These are phyloP conservation scores for Aechmea fasciata DNA, from an alignment of 176 grass and related monocot species.

Conservation along the genomic window DNA sequence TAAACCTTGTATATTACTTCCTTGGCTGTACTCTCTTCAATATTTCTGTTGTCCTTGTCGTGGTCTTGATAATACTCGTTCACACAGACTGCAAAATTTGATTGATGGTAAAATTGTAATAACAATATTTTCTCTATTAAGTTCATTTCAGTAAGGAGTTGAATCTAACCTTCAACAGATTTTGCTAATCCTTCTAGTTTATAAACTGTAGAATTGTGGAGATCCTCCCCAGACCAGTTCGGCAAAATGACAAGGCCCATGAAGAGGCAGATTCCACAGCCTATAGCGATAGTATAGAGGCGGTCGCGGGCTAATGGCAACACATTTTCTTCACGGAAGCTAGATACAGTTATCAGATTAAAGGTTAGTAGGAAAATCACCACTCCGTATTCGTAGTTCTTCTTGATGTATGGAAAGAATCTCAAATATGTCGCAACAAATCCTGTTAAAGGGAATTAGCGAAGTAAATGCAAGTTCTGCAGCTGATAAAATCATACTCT, in stretches of 20 bases:
- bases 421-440: slow-evolving; percentile 68
- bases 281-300: slow-evolving; percentile 67
- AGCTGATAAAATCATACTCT: too few relatives aligned
- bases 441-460: slow-evolving; percentile 28
- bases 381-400: slow-evolving; percentile 84
- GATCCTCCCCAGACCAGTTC: slow-evolving; percentile 93
- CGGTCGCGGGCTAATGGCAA: slow-evolving; percentile 58
- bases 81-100: slow-evolving; percentile 54
- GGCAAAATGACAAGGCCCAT: slow-evolving; percentile 79
- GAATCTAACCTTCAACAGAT: slow-evolving; percentile 63
- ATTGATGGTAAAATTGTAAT: slow-evolving; percentile 20
- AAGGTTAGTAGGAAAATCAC: slow-evolving; percentile 92
- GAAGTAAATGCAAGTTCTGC: too few relatives aligned
- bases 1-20: slow-evolving; percentile 57
- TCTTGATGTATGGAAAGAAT: slow-evolving; percentile 88
- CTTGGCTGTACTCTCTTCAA: slow-evolving; percentile 36
- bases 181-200: slow-evolving; percentile 78
- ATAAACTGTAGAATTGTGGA: slow-evolving; percentile 51
- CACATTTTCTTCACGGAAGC: slow-evolving; percentile 63
- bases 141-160: not conserved
- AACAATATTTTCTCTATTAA: not conserved
- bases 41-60: slow-evolving; percentile 28
- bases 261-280: slow-evolving; percentile 74
- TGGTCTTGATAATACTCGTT: slow-evolving; percentile 55
- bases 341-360: slow-evolving; percentile 90